These are phyloP conservation scores for Scheffersomyces lignicola DNA, from an alignment of 1,139 yeast species.

Conservation along the genomic window DNA sequence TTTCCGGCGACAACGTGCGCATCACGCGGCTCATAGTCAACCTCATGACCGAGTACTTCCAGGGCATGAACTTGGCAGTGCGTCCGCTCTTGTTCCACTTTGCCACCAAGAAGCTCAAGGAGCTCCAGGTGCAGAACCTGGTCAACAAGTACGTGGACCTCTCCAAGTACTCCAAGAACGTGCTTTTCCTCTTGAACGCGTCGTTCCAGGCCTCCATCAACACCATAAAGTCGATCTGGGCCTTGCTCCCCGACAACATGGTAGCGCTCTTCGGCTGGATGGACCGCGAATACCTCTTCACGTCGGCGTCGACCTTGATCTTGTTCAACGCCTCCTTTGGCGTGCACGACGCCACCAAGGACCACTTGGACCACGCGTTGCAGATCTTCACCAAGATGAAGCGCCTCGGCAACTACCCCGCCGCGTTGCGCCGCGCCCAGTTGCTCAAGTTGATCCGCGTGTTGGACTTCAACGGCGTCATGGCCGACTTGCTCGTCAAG, in stretches of 20 bases:
- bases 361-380: slow-evolving; percentile 73
- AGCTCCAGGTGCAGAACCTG: slow-evolving; percentile 41
- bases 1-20: slow-evolving; percentile 51
- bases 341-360: slow-evolving; percentile 72
- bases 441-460: slow-evolving; percentile 62
- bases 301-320: slow-evolving; percentile 76
- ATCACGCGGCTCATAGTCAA: slow-evolving; percentile 72
- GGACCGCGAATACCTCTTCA: slow-evolving; percentile 83
- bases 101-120: slow-evolving; percentile 66
- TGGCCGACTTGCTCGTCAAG: slow-evolving; percentile 55
- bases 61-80: slow-evolving; percentile 81
- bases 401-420: slow-evolving; percentile 74
- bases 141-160: slow-evolving; percentile 62
- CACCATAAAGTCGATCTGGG: slow-evolving; percentile 73
- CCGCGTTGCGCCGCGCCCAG: slow-evolving; percentile 73
- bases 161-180: slow-evolving; percentile 65
- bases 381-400: slow-evolving; percentile 72
- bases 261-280: slow-evolving; percentile 84
- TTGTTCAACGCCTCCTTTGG: slow-evolving; percentile 82
- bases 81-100: slow-evolving; percentile 80
- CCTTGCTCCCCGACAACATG: slow-evolving; percentile 70
- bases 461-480: slow-evolving; percentile 66
- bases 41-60: slow-evolving; percentile 82
- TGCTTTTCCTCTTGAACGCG: slow-evolving; percentile 69
- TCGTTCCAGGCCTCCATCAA: slow-evolving; percentile 84